Evolutionary conservation across 352 stramenopile genomes (phyloP).

Genomic region (Blastocystis sp.): DNA sequence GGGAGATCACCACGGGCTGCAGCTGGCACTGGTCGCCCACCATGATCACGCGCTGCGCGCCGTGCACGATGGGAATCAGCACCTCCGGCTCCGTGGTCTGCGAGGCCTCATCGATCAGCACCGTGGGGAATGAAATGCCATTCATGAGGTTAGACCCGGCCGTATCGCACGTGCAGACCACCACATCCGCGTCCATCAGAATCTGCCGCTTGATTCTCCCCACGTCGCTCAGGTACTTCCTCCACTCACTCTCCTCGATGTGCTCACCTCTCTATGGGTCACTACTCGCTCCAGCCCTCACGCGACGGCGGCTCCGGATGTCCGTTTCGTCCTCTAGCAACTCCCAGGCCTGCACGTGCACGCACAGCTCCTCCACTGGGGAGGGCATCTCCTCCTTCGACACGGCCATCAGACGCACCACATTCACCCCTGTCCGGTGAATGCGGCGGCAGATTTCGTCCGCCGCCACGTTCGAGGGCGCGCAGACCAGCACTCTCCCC

Average conservation of each 20-base stretch:
- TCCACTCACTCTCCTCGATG: not conserved
- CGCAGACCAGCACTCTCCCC: conserved; percentile 92
- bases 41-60: conserved; percentile 96
- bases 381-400: conserved; percentile 86
- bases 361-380: conserved; percentile 91
- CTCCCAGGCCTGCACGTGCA: not conserved
- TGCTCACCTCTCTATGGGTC: conserved; percentile 21
- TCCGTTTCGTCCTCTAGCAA: not conserved
- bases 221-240: not conserved
- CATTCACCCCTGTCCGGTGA: conserved; percentile 90
- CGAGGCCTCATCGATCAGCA: conserved; percentile 98
- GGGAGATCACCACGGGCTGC: conserved; percentile 95
- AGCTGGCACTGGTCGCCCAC: conserved; percentile 97
- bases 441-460: conserved; percentile 97
- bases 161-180: conserved; percentile 97
- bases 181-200: conserved; percentile 93
- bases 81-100: conserved; percentile 97
- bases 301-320: not conserved
- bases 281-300: not conserved
- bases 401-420: conserved; percentile 94
- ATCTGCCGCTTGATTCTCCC: conserved; percentile 81
- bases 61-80: conserved; percentile 96
- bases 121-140: conserved; percentile 95
- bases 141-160: conserved; percentile 90
- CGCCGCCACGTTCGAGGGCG: conserved; percentile 96